phyloP scores from a whole-genome alignment of 2,329 filamentous ascomycete genomes.

The Apiospora aurea region DNA sequence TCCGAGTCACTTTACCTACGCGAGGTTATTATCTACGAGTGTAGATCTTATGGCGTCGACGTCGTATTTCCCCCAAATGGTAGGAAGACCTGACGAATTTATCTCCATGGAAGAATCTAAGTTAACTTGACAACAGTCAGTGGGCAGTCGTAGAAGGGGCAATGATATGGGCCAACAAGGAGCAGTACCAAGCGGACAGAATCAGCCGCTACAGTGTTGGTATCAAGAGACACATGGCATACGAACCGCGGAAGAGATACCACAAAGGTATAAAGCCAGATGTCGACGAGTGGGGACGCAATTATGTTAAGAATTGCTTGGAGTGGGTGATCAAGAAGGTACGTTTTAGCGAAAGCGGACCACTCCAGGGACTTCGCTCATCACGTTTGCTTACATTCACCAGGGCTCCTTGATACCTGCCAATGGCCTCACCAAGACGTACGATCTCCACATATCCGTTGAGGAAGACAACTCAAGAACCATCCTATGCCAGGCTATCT shows the following conservation, averaged over 20 bases:
- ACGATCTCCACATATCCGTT: neutral
- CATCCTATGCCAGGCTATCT: neutral
- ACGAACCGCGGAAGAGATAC: neutral
- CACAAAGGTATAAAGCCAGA: neutral
- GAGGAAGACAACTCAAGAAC: neutral
- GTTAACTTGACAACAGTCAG: neutral
- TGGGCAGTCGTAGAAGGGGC: conserved; percentile 11
- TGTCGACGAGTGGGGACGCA: neutral
- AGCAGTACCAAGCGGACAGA: neutral
- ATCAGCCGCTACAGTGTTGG: conserved; percentile 11
- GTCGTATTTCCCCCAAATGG: conserved; percentile 2
- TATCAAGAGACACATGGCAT: neutral
- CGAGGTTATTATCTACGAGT: neutral
- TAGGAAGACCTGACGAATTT: neutral
- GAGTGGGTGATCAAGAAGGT: conserved; percentile 1
- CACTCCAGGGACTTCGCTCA: neutral
- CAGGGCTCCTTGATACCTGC: neutral
- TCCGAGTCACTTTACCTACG: conserved; percentile 6
- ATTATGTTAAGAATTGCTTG: neutral
- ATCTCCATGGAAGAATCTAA: neutral
- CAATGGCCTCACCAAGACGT: neutral
- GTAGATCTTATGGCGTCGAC: neutral
- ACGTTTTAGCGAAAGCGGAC: neutral
- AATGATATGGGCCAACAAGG: conserved; percentile 6
- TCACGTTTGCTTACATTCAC: neutral